Base-by-base conservation (phyloP, 352 stramenopile species). In the Peronospora destructor region DNA sequence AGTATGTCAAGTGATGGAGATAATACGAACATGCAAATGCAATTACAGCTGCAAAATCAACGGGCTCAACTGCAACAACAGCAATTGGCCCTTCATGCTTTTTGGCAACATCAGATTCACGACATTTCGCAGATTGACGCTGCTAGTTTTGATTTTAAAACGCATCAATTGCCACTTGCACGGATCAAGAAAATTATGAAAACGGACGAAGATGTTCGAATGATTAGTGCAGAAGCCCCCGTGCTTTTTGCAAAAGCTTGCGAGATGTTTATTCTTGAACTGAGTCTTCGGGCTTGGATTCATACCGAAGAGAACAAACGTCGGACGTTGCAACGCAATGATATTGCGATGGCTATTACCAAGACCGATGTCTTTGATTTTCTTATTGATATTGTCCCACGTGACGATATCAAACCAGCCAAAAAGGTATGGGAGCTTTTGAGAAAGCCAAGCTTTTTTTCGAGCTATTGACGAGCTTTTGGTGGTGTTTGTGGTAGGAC, bases 161-260 rank as follows among this genome's bases (percentile, higher is more conserved):
- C 76, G 54, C 76, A 94, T 58, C 82, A 96, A 45, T 71, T 97
- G 33, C 88, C 90, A 25, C 83, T 97, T 49, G 88, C 90, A 43
- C 83, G 90, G 43, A 96, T 97, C 56, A 97, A 97, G 74, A 96
- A 95, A 59, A 97, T 97, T 69, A 97, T 97, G 90, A 96, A 96
- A 69, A 91, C 87, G 39, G 90, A 97, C 65, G 90, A 97, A 53
- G 87, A 96, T 62, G 83, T 97, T 35, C 82, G 84, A 28, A 97
- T 97, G 89, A 97, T 97, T 65, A 94, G 84, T 40, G 85, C 85
- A 0, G 90, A 97, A 47, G 90, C 90, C 21, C 90, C 90, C 6
- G 84, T 97, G 40, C 68, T 97, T 29, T 94, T 97, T 49, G 87
- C 90, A 51, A 97, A 97, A 67, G 90, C 90, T n/a, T 96, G 87